Evolutionary conservation across 2,329 filamentous ascomycete species (phyloP).

Genomic region (Bertia moriformis): DNA sequence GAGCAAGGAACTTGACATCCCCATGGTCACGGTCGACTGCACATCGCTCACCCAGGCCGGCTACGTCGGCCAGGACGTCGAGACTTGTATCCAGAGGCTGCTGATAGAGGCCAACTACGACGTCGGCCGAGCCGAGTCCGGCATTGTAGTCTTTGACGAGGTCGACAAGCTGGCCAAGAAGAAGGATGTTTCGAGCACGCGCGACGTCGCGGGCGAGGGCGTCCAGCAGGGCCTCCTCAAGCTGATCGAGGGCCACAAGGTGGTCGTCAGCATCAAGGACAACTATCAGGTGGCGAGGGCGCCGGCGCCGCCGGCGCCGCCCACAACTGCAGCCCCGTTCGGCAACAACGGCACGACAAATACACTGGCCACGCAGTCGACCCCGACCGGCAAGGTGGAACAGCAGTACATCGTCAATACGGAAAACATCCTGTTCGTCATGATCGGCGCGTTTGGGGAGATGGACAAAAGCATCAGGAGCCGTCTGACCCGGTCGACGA

Average conservation of each 20-base stretch:
- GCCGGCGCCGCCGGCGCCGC: constrained; percentile 17
- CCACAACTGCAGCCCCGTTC: constrained; percentile 33
- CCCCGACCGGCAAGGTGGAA: constrained; percentile 9
- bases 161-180: constrained; percentile 92
- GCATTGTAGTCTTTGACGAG: constrained; percentile 91
- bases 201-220: constrained; percentile 89
- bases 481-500: constrained; percentile 70
- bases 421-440: constrained; percentile 93
- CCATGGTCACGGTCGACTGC: constrained; percentile 89
- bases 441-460: constrained; percentile 87
- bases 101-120: constrained; percentile 85
- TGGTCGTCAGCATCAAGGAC: constrained; percentile 80
- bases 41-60: constrained; percentile 92
- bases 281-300: too few relatives aligned
- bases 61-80: constrained; percentile 96
- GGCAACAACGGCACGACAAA: constrained; percentile 29
- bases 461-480: constrained; percentile 77
- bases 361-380: background rate
- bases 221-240: constrained; percentile 92
- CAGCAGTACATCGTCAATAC: constrained; percentile 68
- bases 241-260: constrained; percentile 86
- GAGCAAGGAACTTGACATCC: constrained; percentile 83
- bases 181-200: constrained; percentile 73
- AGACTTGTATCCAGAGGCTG: constrained; percentile 80
- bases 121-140: constrained; percentile 67